Evolutionary conservation across 345 rosid species (phyloP).

Genomic region (Theobroma cacao): DNA sequence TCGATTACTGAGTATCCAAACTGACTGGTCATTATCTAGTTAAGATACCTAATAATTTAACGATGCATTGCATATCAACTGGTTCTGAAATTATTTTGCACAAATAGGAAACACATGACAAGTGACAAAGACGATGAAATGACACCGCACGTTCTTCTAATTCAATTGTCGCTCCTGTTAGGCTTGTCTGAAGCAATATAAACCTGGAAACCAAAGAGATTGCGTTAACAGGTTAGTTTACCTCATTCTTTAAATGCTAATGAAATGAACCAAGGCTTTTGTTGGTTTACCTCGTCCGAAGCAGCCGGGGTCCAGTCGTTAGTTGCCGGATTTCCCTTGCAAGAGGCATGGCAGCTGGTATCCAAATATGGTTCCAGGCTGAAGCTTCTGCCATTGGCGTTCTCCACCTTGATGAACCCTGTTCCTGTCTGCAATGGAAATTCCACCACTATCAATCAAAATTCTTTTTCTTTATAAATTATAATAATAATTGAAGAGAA

Average conservation of each 20-base stretch:
- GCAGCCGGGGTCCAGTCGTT: constrained; percentile 65
- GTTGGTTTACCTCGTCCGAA: constrained; percentile 29
- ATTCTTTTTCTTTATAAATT: background rate
- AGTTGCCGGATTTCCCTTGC: constrained; percentile 71
- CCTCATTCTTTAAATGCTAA: background rate
- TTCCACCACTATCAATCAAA: background rate
- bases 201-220: constrained; percentile 29
- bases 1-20: no score
- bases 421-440: constrained; percentile 55
- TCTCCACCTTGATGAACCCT: constrained; percentile 55
- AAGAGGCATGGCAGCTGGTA: constrained; percentile 34
- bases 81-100: background rate
- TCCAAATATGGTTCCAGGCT: constrained; percentile 31
- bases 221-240: background rate
- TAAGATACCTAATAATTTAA: background rate
- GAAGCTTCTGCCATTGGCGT: constrained; percentile 28
- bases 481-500: background rate
- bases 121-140: background rate
- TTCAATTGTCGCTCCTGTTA: constrained; percentile 40
- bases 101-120: background rate
- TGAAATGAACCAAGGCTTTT: background rate
- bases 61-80: background rate
- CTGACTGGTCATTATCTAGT: background rate
- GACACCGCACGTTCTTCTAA: background rate
- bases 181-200: constrained; percentile 53